Conservation (phyloP, 305 asterid genomes). For the Fraxinus ornus region DNA sequence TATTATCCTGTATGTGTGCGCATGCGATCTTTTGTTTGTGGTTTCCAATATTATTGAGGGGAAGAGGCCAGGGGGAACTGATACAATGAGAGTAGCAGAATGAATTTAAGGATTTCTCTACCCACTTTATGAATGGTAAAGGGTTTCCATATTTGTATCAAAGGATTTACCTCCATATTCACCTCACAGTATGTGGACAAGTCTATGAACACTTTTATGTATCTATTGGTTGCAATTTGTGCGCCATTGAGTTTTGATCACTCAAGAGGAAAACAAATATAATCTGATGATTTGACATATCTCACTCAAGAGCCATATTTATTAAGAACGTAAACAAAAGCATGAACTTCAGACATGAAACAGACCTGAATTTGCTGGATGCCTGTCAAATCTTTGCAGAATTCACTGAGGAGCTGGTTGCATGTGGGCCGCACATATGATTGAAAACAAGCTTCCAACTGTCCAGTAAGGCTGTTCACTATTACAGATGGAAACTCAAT, state of each 20-base stretch:
- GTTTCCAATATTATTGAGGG: background rate
- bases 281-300: background rate
- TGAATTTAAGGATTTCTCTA: background rate
- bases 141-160: background rate
- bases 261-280: background rate
- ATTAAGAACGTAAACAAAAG: background rate
- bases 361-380: slow-evolving; percentile 86
- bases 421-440: slow-evolving; percentile 81
- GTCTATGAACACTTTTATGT: background rate
- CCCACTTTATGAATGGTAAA: background rate
- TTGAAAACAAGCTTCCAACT: slow-evolving; percentile 75
- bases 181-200: background rate
- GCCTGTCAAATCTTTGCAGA: slow-evolving; percentile 92
- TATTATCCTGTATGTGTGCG: background rate
- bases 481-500: slow-evolving; percentile 91
- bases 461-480: slow-evolving; percentile 70
- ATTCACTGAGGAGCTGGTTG: slow-evolving; percentile 70
- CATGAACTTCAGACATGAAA: background rate
- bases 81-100: background rate
- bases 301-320: background rate
- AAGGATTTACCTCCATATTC: background rate
- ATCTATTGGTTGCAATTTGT: background rate
- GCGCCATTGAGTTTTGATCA: background rate
- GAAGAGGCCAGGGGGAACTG: background rate
- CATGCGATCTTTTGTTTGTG: background rate